Percentiles rank a stretch among this genome's conserved stretches.
Evolutionary conservation across 345 rosid genomes (phyloP).

Genomic region (Excoecaria cochinchinensis): DNA sequence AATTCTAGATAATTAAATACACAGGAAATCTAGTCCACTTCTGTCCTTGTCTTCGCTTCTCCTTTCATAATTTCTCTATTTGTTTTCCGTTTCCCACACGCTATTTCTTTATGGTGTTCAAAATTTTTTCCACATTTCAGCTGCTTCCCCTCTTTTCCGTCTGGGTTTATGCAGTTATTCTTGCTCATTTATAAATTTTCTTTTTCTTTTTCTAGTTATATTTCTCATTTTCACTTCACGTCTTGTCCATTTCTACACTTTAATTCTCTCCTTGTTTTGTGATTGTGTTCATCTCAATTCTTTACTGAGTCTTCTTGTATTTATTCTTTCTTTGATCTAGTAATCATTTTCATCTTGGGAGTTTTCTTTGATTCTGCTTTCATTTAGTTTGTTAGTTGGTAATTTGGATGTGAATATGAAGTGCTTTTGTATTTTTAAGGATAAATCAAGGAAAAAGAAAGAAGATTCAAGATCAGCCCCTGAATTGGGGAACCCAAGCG

Average conservation of each 20-base stretch:
- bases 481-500: slow-evolving; percentile 32
- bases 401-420: too few species aligned
- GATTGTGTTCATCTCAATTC: not conserved
- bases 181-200: too few species aligned
- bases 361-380: not conserved
- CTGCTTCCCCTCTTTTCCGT: not conserved
- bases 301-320: slow-evolving; percentile 10
- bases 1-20: too few species aligned
- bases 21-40: slow-evolving; percentile 8
- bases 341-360: not conserved
- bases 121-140: not conserved
- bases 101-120: too few species aligned
- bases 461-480: slow-evolving; percentile 50
- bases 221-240: slow-evolving; percentile 9
- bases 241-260: not conserved
- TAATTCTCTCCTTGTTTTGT: not conserved
- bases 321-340: not conserved
- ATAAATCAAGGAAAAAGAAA: slow-evolving; percentile 42
- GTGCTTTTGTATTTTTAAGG: slow-evolving; percentile 46
- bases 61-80: not conserved
- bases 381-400: too few species aligned
- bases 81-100: slow-evolving; percentile 19
- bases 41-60: slow-evolving; percentile 21
- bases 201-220: not conserved
- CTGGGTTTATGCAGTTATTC: not conserved